phyloP scores from a whole-genome alignment of 1,139 yeast genomes.

The Eremothecium cymbalariae region DNA sequence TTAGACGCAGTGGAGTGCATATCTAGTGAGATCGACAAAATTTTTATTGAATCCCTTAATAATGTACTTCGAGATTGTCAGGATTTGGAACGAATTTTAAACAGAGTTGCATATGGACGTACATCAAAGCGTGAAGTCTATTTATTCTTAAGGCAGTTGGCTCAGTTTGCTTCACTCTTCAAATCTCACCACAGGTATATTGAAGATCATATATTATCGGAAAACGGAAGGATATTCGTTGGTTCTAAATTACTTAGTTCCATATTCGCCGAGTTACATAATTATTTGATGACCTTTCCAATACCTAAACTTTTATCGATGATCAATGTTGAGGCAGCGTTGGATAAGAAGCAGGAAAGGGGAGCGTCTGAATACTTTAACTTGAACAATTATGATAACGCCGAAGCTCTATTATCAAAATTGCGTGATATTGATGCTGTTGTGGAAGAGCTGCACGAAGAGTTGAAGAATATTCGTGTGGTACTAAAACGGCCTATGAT shows the following conservation, averaged over 20 bases:
- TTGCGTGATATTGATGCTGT: constrained; percentile 39
- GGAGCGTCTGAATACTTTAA: constrained; percentile 52
- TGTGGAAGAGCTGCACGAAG: constrained; percentile 39
- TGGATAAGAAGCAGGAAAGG: constrained; percentile 39
- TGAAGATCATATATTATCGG: constrained; percentile 15
- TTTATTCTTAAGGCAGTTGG: constrained; percentile 45
- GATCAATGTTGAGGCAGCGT: constrained; percentile 54
- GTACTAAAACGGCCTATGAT: constrained; percentile 51
- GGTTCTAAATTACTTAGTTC: constrained; percentile 30
- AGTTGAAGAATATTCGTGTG: constrained; percentile 40
- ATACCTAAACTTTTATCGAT: constrained; percentile 37
- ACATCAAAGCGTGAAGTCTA: constrained; percentile 62
- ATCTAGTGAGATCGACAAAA: constrained; percentile 35
- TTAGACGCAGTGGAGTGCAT: constrained; percentile 59
- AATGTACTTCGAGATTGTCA: constrained; percentile 41
- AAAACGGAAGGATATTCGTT: constrained; percentile 21
- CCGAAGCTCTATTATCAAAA: constrained; percentile 38
- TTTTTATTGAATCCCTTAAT: constrained; percentile 47
- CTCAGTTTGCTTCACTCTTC: constrained; percentile 32
- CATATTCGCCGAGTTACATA: constrained; percentile 28
- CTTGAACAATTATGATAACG: constrained; percentile 33
- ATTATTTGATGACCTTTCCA: constrained; percentile 15
- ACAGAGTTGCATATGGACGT: constrained; percentile 59
- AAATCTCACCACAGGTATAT: constrained; percentile 28
- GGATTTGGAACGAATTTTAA: constrained; percentile 62